Conservation (phyloP, 2,329 filamentous ascomycete species). For the Gaeumannomyces sp. region DNA sequence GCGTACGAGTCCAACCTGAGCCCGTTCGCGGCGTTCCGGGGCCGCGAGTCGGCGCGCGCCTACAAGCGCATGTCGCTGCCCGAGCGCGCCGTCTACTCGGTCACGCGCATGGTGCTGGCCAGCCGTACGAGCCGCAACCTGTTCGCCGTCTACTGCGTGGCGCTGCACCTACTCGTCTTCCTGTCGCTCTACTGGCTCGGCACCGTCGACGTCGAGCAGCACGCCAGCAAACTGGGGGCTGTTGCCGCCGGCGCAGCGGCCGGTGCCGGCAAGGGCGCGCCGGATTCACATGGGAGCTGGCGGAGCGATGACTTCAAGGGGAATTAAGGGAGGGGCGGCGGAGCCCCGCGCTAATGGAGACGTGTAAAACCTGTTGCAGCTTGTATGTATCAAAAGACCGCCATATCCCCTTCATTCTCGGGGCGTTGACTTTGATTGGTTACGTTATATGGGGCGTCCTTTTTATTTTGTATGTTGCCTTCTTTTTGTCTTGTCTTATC, state of each 20-base stretch:
- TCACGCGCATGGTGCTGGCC: conserved; percentile 85
- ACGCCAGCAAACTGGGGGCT: conserved; percentile 51
- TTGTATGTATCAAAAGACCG: not conserved
- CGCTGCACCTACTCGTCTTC: conserved; percentile 82
- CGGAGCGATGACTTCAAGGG: conserved; percentile 54
- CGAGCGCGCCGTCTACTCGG: conserved; percentile 82
- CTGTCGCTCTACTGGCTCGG: conserved; percentile 81
- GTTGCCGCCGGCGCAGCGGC: conserved; percentile 37
- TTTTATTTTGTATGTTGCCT: conserved; percentile 3
- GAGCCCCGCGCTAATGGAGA: not conserved
- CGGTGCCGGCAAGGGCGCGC: conserved; percentile 24
- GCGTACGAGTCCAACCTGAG: conserved; percentile 95
- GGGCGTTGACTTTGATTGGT: conserved; percentile 3
- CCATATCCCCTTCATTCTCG: conserved; percentile 1
- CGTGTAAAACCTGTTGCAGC: conserved; percentile 2
- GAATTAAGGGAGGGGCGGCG: conserved; percentile 20
- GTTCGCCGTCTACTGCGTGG: conserved; percentile 87
- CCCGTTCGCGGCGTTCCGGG: conserved; percentile 90
- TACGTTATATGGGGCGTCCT: too few relatives aligned
- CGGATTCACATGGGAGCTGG: conserved; percentile 49
- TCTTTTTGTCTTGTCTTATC: not conserved
- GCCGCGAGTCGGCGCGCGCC: conserved; percentile 84
- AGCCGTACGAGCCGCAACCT: conserved; percentile 87
- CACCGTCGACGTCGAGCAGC: conserved; percentile 56
- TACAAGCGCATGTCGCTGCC: conserved; percentile 91